A percentile compares a stretch with the other conserved stretches of the same genome.
phyloP scores from a whole-genome alignment of 1,284 basidiomycete species.

The Ceratobasidium papillatum region DNA sequence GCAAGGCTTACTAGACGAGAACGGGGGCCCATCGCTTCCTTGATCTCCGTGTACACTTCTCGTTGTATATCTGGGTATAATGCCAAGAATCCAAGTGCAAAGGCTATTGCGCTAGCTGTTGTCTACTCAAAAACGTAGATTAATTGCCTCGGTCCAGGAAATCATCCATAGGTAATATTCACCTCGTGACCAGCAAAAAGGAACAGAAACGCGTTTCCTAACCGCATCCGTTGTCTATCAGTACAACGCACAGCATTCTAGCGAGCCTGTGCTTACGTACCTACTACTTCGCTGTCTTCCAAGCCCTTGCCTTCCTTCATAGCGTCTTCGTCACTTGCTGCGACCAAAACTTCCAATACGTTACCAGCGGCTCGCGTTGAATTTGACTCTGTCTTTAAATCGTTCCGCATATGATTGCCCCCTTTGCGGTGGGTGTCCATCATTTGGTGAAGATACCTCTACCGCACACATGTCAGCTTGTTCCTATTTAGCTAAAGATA shows the following conservation, averaged over 20 bases:
- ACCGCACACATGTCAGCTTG: not conserved
- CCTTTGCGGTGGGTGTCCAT: not conserved
- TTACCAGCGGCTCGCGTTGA: not conserved
- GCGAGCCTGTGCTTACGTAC: not conserved
- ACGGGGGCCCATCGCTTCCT: conserved; percentile 5
- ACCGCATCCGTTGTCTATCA: not conserved
- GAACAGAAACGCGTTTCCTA: conserved; percentile 27
- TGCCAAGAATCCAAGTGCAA: conserved; percentile 23
- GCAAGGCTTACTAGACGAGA: not conserved
- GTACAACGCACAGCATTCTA: too few species aligned
- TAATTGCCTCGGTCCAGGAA: not conserved
- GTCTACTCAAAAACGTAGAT: conserved; percentile 3
- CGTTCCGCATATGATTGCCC: not conserved
- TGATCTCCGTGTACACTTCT: conserved; percentile 24
- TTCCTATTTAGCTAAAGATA: not conserved
- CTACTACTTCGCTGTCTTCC: not conserved
- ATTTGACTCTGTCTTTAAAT: not conserved
- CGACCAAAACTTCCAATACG: not conserved
- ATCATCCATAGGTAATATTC: not conserved
- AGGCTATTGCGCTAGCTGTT: conserved; percentile 32
- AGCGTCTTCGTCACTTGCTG: conserved; percentile 9
- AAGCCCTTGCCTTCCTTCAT: not conserved
- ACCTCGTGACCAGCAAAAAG: conserved; percentile 35
- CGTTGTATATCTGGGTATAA: conserved; percentile 23
- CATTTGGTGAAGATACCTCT: conserved; percentile 17